Base-by-base conservation (phyloP, 2,329 filamentous ascomycete genomes). In the Knufia fluminis region DNA sequence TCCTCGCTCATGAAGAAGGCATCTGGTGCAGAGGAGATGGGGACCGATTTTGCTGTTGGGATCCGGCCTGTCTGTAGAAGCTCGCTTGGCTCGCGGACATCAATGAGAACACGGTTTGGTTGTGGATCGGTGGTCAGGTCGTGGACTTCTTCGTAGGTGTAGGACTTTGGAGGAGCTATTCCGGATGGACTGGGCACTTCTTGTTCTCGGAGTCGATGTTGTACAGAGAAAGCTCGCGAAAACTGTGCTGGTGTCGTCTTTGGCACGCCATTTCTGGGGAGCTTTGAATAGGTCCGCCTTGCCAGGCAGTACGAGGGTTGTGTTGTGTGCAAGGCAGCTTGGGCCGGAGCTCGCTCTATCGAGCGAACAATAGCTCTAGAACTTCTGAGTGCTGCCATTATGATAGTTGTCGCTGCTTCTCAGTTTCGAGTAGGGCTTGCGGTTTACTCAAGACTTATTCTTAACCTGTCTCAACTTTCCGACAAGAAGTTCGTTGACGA, bases 1-100 rank as follows among this genome's bases (percentile, higher is more conserved):
- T 86, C 84, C 0, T 76, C 73, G 0, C 74, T 65, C 6, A 96
- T 75, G 66, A 89, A 84, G 61, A 94, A 82, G 52, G 83, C 83
- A 66, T 96, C 89, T 1, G 89, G 82, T 36, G 81, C 76, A 4
- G 82, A 83, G 6, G 75, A 78, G 54, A 97, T 75, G 45, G 92
- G 91, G 43, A 98, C 79, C 71, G 91, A 91, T 60, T 91, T 70
- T 1, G 89, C 82, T 40, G 78, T 78, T 1, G 92, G 92, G 62
- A 98, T 96, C 4, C 69, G 66, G 10, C 71, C 69, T 1, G 70
- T 71, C 17, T 64, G 58, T 46, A 55, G 54, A n/a, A 73, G 58
- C 59, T 74, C 70, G 53, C 61, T 57, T 48, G 71, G 71, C 62
- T 74, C 71, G 54, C 71, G 71, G 54, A 74, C 71, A 55, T 74